Evolutionary conservation across 345 rosid genomes (phyloP).

Genomic region (Aethionema arabicum): DNA sequence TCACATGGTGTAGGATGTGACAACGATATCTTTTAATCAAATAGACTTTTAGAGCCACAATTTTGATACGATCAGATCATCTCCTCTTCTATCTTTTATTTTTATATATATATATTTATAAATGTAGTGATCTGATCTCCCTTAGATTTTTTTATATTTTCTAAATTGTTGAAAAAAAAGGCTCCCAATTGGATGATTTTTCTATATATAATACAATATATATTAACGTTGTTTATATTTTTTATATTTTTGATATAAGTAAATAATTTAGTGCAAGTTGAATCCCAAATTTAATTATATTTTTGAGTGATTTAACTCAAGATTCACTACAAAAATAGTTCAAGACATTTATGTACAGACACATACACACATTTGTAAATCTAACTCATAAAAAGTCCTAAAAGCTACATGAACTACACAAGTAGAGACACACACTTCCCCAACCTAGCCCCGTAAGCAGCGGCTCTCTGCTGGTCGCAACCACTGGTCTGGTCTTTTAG

Average conservation of each 20-base stretch:
- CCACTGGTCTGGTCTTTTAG: slow-evolving; percentile 2
- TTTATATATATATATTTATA: not conserved
- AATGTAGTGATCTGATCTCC: not conserved
- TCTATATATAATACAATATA: too few species aligned
- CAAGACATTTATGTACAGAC: too few species aligned
- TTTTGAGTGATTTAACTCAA: too few species aligned
- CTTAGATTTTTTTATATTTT: slow-evolving; percentile 2
- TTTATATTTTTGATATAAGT: too few species aligned
- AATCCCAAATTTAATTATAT: too few species aligned
- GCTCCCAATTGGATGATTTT: too few species aligned
- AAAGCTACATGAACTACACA: slow-evolving; percentile 9
- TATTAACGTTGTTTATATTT: too few species aligned
- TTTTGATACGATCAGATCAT: slow-evolving; percentile 33
- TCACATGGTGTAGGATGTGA: slow-evolving; percentile 30
- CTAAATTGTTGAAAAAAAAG: too few species aligned
- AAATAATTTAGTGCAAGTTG: too few species aligned
- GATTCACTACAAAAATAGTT: too few species aligned
- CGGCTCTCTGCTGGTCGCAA: slow-evolving; percentile 15
- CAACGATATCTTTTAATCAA: slow-evolving; percentile 22
- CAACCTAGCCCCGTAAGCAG: too few species aligned
- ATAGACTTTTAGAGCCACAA: slow-evolving; percentile 24
- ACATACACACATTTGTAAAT: too few species aligned
- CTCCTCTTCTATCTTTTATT: slow-evolving; percentile 18
- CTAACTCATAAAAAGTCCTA: slow-evolving; percentile 11
- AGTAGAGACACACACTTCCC: slow-evolving; percentile 12